Base-by-base conservation (phyloP, 345 rosid species). In the Orychophragmus violaceus region DNA sequence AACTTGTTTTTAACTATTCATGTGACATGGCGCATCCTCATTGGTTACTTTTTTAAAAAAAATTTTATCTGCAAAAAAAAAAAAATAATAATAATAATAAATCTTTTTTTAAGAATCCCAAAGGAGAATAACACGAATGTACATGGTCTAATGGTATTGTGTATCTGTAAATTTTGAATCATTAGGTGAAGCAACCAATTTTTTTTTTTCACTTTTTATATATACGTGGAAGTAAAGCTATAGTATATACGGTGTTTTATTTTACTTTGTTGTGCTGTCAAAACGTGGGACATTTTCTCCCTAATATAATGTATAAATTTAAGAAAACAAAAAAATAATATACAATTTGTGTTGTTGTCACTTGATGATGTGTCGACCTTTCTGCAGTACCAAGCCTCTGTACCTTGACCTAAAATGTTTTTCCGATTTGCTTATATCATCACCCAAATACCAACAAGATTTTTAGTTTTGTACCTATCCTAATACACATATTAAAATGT, bases 181-280 rank as follows among this genome's bases (percentile, higher is more conserved):
- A 32, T 42, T 62, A 53, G 37, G 49, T 44, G 28, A 62, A 24
- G 44, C 37, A 62, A 41, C 62, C 1, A 62, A 51, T n/a, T n/a
- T n/a, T n/a, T n/a, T n/a, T n/a, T n/a, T 6, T 3, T 50, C 8
- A 52, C 48, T 41, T 39, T 59, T 5, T 6, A 14, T 22, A 51
- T 55, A 53, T 62, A 54, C 69, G 64, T 71, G 64, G 63, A 62
- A 13, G 50, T 37, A 54, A 62, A 62, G 32, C 32, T 5, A 62
- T 33, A 22, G 19, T 24, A 24, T 44, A 71, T 61, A 21, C 4
- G 62, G 51, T 25, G 61, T 51, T 62, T 62, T 24, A 71, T 32
- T 48, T 54, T 63, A 62, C 69, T 54, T 71, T 45, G 75, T 62
- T 62, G 69, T 29, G 75, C 75, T 71, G 75, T 71, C 69, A 44